phyloP scores from a whole-genome alignment of 495 filamentous ascomycete species.

The Bryoglossum gracile region DNA sequence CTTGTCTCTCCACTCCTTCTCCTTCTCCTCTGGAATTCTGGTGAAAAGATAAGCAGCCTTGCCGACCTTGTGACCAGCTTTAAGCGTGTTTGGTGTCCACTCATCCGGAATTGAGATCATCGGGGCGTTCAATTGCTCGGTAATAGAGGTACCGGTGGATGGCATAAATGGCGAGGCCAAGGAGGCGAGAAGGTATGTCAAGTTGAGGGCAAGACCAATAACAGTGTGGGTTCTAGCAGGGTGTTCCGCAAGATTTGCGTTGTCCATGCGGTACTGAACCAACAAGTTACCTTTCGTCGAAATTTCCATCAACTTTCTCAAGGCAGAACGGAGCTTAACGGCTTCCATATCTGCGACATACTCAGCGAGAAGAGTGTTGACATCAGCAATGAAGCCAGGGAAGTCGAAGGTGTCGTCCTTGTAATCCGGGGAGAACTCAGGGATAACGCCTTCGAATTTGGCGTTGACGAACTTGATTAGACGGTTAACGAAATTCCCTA shows the following conservation, averaged over 20 bases:
- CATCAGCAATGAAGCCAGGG: constrained; percentile 37
- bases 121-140: constrained; percentile 60
- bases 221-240: constrained; percentile 69
- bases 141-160: constrained; percentile 65
- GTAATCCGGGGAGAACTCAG: constrained; percentile 54
- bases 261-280: constrained; percentile 74
- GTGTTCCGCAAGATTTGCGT: constrained; percentile 62
- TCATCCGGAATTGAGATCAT: constrained; percentile 62
- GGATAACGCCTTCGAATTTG: constrained; percentile 61
- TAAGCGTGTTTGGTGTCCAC: constrained; percentile 55
- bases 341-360: constrained; percentile 68
- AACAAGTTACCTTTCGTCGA: constrained; percentile 71
- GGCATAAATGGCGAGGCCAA: constrained; percentile 81
- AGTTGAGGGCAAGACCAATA: constrained; percentile 73
- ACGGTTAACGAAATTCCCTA: constrained; percentile 92
- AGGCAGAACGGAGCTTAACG: constrained; percentile 67
- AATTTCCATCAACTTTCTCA: constrained; percentile 63
- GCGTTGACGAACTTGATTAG: constrained; percentile 85
- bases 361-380: constrained; percentile 55
- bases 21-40: constrained; percentile 75
- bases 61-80: constrained; percentile 72
- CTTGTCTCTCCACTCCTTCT: constrained; percentile 68
- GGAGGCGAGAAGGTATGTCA: constrained; percentile 71
- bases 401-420: constrained; percentile 42
- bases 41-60: constrained; percentile 77